A percentile compares a stretch with the other conserved stretches of the same genome.
Evolutionary conservation across 805 yeast species (phyloP).

Genomic region (Saturnispora diversa): DNA sequence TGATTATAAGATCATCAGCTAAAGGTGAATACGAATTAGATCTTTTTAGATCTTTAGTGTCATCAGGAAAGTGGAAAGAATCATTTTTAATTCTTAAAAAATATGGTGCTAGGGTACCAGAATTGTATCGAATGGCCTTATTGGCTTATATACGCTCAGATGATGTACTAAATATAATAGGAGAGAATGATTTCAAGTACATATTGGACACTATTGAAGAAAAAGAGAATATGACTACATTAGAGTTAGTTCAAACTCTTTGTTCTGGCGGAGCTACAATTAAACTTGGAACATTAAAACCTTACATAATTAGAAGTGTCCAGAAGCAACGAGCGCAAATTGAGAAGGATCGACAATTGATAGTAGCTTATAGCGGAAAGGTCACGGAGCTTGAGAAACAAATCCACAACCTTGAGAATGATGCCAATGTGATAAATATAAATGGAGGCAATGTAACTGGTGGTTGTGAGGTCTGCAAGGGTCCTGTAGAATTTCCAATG

Average conservation of each 20-base stretch:
- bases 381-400: constrained; percentile 45
- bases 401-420: constrained; percentile 40
- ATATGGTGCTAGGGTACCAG: constrained; percentile 56
- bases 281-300: constrained; percentile 54
- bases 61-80: constrained; percentile 46
- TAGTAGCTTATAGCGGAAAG: constrained; percentile 61
- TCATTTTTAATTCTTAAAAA: constrained; percentile 51
- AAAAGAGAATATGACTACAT: constrained; percentile 53
- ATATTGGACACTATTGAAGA: constrained; percentile 48
- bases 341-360: constrained; percentile 56
- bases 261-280: constrained; percentile 43
- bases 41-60: constrained; percentile 56
- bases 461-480: constrained; percentile 57
- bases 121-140: constrained; percentile 57
- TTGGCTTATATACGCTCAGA: constrained; percentile 52
- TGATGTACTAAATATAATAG: constrained; percentile 42
- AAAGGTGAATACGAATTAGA: constrained; percentile 41
- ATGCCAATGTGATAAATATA: constrained; percentile 45
- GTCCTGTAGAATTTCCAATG: constrained; percentile 64
- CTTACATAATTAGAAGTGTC: constrained; percentile 55
- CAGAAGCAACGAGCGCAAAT: constrained; percentile 56
- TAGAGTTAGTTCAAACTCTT: constrained; percentile 42
- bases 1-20: constrained; percentile 23
- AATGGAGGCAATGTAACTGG: constrained; percentile 28
- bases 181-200: constrained; percentile 39